phyloP scores from a whole-genome alignment of 768 basidiomycete species.

The Wakefieldia striispora region DNA sequence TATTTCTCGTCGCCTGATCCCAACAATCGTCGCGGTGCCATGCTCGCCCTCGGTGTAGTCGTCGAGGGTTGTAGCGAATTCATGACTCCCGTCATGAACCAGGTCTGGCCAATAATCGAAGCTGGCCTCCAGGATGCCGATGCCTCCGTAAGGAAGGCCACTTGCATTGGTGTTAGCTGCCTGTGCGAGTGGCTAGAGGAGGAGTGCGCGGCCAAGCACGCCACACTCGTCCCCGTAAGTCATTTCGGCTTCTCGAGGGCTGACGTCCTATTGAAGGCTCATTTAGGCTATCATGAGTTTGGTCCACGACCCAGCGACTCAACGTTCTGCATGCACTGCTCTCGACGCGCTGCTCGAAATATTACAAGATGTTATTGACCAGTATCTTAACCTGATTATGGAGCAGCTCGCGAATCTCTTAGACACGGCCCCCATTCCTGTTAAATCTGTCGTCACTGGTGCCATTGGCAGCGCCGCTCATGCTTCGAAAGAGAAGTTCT shows the following conservation, averaged over 20 bases:
- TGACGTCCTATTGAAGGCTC: background rate
- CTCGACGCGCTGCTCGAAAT: conserved; percentile 97
- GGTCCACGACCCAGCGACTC: conserved; percentile 82
- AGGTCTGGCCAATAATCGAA: conserved; percentile 95
- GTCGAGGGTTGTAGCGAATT: conserved; percentile 98
- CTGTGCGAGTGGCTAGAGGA: conserved; percentile 97
- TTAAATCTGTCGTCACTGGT: conserved; percentile 94
- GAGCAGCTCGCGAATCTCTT: conserved; percentile 85
- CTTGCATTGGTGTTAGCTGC: conserved; percentile 95
- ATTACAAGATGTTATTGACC: conserved; percentile 83
- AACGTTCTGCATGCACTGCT: conserved; percentile 92
- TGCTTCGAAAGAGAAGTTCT: conserved; percentile 87
- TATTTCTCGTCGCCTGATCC: conserved; percentile 85
- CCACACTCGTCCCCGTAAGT: conserved; percentile 79
- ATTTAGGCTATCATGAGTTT: conserved; percentile 83
- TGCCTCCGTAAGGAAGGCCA: conserved; percentile 85
- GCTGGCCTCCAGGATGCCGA: conserved; percentile 83
- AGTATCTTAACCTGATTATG: conserved; percentile 94
- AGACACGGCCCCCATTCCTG: conserved; percentile 77
- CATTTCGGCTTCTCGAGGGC: background rate
- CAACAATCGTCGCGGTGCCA: conserved; percentile 80
- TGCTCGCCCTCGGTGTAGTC: conserved; percentile 92
- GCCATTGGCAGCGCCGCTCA: conserved; percentile 98
- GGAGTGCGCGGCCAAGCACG: conserved; percentile 82
- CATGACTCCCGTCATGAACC: conserved; percentile 88